A percentile compares a stretch with the other conserved stretches of the same genome.
Evolutionary conservation across 202 grass and related monocot species (phyloP).

Genomic region (Brachypodium distachyon): DNA sequence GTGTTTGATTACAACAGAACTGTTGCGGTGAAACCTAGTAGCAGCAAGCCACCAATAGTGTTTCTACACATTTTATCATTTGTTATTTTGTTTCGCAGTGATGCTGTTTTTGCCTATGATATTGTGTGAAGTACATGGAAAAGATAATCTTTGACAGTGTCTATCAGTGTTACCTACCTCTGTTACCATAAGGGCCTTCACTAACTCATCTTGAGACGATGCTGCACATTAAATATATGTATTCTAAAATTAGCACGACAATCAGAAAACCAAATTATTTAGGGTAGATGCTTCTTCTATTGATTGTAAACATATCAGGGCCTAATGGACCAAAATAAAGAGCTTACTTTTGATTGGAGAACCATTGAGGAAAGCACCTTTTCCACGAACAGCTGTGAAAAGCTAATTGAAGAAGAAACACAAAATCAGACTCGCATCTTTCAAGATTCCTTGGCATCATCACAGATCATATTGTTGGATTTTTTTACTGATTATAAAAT

Average conservation of each 20-base stretch:
- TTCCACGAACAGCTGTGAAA: conserved; percentile 71
- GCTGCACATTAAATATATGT: conserved; percentile 39
- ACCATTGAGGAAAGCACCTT: conserved; percentile 90
- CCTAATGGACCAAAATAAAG: background rate
- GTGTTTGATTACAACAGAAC: background rate
- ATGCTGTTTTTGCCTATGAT: too few species aligned
- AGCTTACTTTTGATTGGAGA: conserved; percentile 77
- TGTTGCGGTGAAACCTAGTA: background rate
- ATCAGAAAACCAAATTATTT: background rate
- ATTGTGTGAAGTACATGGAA: background rate
- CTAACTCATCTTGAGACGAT: conserved; percentile 82
- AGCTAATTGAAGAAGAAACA: conserved; percentile 43
- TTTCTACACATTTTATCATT: background rate
- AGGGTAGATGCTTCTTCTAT: background rate
- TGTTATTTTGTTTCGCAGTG: background rate
- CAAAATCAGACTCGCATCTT: background rate
- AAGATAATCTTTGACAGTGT: background rate
- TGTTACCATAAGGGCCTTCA: conserved; percentile 94
- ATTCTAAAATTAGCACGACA: conserved; percentile 4
- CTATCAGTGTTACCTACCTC: conserved; percentile 58
- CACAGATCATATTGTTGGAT: background rate
- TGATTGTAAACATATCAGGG: background rate
- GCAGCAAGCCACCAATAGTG: background rate
- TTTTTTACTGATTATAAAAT: too few species aligned
- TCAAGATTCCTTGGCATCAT: background rate